Evolutionary conservation across 129 eudicot species (phyloP).

Genomic region (Oenanthe sinensis): DNA sequence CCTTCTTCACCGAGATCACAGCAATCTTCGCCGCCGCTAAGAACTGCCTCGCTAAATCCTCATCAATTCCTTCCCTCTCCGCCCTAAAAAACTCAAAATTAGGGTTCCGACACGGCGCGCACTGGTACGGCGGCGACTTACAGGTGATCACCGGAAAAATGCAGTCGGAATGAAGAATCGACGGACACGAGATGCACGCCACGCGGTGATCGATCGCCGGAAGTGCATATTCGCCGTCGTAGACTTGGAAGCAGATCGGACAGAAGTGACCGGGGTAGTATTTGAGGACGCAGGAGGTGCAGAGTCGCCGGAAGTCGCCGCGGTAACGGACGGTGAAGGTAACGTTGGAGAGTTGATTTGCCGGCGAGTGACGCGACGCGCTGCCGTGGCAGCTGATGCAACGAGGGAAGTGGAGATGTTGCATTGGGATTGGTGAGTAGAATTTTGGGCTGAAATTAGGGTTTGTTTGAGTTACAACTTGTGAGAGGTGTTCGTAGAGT

Average conservation of each 20-base stretch:
- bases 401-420: not conserved
- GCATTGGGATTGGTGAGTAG: not conserved
- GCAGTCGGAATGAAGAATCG: constrained; percentile 17
- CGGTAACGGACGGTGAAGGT: constrained; percentile 21
- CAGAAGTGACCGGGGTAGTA: constrained; percentile 22
- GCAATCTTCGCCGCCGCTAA: constrained; percentile 25
- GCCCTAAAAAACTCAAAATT: constrained; percentile 12
- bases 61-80: not conserved
- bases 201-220: constrained; percentile 7
- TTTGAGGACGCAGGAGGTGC: constrained; percentile 28
- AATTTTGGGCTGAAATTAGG: not conserved
- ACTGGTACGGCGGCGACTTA: constrained; percentile 13
- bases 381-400: not conserved
- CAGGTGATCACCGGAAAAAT: not conserved
- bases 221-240: not conserved
- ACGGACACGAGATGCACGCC: constrained; percentile 23
- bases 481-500: not conserved
- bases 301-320: constrained; percentile 20
- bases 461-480: not conserved
- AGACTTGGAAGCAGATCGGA: constrained; percentile 23
- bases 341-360: not conserved
- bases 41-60: constrained; percentile 16
- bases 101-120: constrained; percentile 21
- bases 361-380: not conserved
- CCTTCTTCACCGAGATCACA: constrained; percentile 9